A percentile compares a stretch with the other conserved stretches of the same genome.
phyloP scores from a whole-genome alignment of 2,329 filamentous ascomycete genomes.

The Fonsecaea erecta region DNA sequence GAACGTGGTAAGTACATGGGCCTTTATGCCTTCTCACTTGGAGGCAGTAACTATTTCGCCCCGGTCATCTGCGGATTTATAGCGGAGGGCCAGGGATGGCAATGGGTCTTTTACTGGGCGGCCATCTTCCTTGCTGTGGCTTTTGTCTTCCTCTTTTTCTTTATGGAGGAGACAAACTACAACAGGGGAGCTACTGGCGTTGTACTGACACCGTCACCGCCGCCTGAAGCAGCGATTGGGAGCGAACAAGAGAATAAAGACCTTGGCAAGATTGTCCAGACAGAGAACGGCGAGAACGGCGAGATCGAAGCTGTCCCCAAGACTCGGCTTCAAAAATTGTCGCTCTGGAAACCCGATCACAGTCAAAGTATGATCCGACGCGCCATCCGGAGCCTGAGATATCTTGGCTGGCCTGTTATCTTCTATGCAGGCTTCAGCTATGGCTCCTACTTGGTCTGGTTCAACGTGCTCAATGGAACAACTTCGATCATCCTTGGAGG shows the following conservation, averaged over 20 bases:
- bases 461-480: constrained; percentile 48
- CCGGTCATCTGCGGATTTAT: constrained; percentile 34
- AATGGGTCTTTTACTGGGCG: constrained; percentile 34
- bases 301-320: constrained; percentile 6
- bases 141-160: constrained; percentile 30
- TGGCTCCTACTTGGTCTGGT: constrained; percentile 47
- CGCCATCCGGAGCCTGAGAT: constrained; percentile 29
- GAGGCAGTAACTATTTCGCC: constrained; percentile 28
- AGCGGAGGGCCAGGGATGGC: constrained; percentile 33
- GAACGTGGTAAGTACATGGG: constrained; percentile 33
- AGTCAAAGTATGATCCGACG: constrained; percentile 4
- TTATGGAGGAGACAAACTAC: constrained; percentile 33
- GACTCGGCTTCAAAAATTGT: constrained; percentile 25
- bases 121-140: constrained; percentile 18
- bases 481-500: constrained; percentile 40
- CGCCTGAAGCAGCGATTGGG: no score
- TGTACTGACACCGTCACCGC: no score
- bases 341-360: constrained; percentile 19
- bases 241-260: background rate
- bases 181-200: constrained; percentile 3
- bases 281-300: background rate
- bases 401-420: constrained; percentile 44
- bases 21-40: constrained; percentile 31
- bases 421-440: constrained; percentile 33
- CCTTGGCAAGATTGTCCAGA: background rate